Percentiles rank a stretch among this genome's conserved stretches.
Evolutionary conservation across 2,329 filamentous ascomycete species (phyloP).

Genomic region (Alternaria sp.): DNA sequence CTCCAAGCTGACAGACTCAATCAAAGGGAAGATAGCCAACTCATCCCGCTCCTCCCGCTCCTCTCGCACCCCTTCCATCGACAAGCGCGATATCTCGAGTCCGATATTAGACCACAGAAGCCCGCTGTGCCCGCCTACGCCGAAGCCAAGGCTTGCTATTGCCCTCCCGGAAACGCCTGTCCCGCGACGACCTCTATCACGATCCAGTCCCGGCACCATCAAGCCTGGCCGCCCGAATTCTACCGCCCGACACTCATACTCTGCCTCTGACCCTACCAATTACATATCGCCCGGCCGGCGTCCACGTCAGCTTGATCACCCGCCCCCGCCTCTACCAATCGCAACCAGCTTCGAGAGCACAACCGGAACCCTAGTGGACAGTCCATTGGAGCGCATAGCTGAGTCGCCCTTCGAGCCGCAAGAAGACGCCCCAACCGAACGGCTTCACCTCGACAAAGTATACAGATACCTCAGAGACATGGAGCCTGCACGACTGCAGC

Average conservation of each 20-base stretch:
- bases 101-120: constrained; percentile 28
- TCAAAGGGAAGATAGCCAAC: constrained; percentile 28
- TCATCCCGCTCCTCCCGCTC: constrained; percentile 19
- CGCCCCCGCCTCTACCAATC: constrained; percentile 19
- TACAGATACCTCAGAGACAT: constrained; percentile 24
- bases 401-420: constrained; percentile 29
- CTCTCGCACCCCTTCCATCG: constrained; percentile 20
- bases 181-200: constrained; percentile 10
- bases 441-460: constrained; percentile 4
- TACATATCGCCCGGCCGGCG: constrained; percentile 14
- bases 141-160: constrained; percentile 3
- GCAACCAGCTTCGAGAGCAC: constrained; percentile 22
- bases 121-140: constrained; percentile 22
- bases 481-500: constrained; percentile 40
- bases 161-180: constrained; percentile 2
- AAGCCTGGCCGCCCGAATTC: background rate
- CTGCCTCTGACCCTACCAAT: constrained; percentile 31
- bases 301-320: constrained; percentile 11
- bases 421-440: background rate
- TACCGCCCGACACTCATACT: constrained; percentile 20
- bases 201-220: constrained; percentile 13
- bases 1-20: constrained; percentile 34
- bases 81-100: constrained; percentile 33
- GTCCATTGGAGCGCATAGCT: constrained; percentile 31
- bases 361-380: constrained; percentile 16